A percentile compares a stretch with the other conserved stretches of the same genome.
Conservation (phyloP, 2,329 filamentous ascomycete species). For the Aspergillus bombycis region DNA sequence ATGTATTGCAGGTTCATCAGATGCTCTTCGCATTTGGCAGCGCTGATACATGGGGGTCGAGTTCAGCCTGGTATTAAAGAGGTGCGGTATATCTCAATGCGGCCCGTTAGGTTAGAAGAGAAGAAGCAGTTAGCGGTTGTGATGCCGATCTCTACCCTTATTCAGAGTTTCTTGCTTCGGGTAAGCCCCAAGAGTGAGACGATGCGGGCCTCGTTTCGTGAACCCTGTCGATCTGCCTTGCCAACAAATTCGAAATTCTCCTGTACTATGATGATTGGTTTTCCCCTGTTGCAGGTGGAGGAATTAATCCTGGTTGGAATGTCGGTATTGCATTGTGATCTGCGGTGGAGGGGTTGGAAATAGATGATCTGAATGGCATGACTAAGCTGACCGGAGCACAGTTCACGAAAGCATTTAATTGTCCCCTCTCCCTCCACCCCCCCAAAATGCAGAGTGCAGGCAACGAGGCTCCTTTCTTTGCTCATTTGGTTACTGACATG, state of each 20-base stretch:
- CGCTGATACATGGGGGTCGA: neutral
- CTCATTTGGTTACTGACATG: neutral
- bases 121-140: neutral
- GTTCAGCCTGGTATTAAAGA: neutral
- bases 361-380: neutral
- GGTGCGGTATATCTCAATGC: neutral
- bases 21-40: neutral
- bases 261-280: neutral
- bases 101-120: neutral
- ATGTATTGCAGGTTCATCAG: neutral
- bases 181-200: neutral
- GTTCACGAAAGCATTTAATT: neutral
- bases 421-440: neutral
- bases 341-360: slow-evolving; percentile 1
- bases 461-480: neutral
- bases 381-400: slow-evolving; percentile 1
- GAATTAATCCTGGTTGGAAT: neutral
- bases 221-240: neutral
- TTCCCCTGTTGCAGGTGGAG: neutral
- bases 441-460: neutral
- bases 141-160: neutral
- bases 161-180: neutral
- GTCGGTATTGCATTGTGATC: neutral
- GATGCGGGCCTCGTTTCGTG: neutral
- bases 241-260: neutral